phyloP scores from a whole-genome alignment of 257 asterid species.

The Cynanchum wilfordii region DNA sequence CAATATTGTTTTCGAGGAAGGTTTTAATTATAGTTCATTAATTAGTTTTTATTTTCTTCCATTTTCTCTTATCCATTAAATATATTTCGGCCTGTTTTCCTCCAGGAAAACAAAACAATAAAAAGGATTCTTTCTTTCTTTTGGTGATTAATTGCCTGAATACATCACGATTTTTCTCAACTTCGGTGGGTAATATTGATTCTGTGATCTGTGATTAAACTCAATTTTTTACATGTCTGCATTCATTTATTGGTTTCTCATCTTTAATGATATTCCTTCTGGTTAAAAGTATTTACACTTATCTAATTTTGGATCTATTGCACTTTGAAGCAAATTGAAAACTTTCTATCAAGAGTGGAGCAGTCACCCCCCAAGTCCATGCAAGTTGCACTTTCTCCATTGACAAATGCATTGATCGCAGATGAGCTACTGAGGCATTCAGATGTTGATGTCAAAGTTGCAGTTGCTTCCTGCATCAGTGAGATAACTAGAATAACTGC shows the following conservation, averaged over 20 bases:
- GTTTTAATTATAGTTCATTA: not conserved
- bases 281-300: not conserved
- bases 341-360: conserved; percentile 72
- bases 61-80: not conserved
- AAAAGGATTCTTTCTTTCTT: too few relatives aligned
- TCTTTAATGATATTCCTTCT: conserved; percentile 8
- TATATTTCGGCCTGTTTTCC: too few relatives aligned
- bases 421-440: conserved; percentile 69
- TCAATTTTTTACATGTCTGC: not conserved
- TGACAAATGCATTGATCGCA: conserved; percentile 51
- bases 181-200: not conserved
- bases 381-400: conserved; percentile 64
- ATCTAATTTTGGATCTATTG: conserved; percentile 1
- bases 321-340: conserved; percentile 50
- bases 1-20: not conserved
- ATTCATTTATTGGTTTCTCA: not conserved
- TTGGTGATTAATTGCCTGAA: not conserved
- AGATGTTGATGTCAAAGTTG: conserved; percentile 74
- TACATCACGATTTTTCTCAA: not conserved
- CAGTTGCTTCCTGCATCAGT: conserved; percentile 92
- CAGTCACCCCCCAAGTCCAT: conserved; percentile 82
- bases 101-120: too few relatives aligned
- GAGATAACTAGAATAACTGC: conserved; percentile 98
- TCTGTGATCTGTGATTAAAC: not conserved
- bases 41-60: not conserved